Conservation (phyloP, 495 filamentous ascomycete genomes). For the Lasiosphaeria miniovina region DNA sequence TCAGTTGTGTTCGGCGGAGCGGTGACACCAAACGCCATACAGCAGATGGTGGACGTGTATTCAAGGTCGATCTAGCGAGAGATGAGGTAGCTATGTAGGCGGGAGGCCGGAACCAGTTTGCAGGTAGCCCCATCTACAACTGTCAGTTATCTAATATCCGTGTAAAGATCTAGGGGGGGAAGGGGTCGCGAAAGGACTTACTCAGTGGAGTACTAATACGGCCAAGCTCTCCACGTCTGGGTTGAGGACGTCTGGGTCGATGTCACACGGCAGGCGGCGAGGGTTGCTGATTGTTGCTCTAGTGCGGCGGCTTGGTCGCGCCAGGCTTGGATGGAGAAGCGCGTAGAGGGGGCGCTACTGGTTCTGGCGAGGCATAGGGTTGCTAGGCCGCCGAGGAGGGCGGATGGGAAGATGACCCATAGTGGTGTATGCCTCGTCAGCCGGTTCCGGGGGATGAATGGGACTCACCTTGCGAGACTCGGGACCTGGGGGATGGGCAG, state of each 20-base stretch:
- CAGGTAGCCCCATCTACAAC: constrained; percentile 64
- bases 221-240: constrained; percentile 56
- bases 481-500: not conserved
- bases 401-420: not conserved
- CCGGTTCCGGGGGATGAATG: not conserved
- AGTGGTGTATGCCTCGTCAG: not conserved
- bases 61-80: constrained; percentile 59
- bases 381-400: not conserved
- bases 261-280: not conserved
- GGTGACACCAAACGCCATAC: constrained; percentile 60
- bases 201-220: constrained; percentile 53
- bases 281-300: not conserved
- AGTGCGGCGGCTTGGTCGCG: not conserved
- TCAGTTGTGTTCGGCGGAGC: constrained; percentile 49
- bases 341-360: not conserved
- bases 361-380: not conserved
- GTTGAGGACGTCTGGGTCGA: not conserved
- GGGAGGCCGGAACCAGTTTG: constrained; percentile 64
- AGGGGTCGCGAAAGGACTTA: too few species aligned
- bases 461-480: not conserved
- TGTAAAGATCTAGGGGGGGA: not conserved
- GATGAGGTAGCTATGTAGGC: constrained; percentile 53
- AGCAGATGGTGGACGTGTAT: constrained; percentile 54
- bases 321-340: not conserved
- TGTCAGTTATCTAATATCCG: constrained; percentile 14